Evolutionary conservation across 257 asterid species (phyloP).

Genomic region (Primulina eburnea): DNA sequence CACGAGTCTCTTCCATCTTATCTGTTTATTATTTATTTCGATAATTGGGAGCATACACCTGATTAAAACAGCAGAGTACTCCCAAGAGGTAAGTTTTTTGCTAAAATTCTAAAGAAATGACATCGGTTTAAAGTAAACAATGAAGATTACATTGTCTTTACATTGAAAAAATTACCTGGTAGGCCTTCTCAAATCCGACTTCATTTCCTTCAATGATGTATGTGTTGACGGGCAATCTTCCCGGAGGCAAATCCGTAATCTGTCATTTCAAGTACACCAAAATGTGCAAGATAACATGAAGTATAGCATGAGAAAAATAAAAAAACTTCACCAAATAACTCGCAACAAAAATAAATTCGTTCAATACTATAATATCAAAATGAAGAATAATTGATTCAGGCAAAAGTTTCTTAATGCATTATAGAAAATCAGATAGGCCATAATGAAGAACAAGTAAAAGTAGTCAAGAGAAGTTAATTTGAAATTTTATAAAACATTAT

Average conservation of each 20-base stretch:
- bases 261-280: conserved; percentile 36
- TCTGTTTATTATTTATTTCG: too few species aligned
- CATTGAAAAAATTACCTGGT: conserved; percentile 50
- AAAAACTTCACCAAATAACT: neutral
- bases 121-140: neutral
- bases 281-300: conserved; percentile 12
- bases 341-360: neutral
- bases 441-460: neutral
- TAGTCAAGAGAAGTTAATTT: conserved; percentile 1
- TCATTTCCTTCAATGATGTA: conserved; percentile 71
- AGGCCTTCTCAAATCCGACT: conserved; percentile 69
- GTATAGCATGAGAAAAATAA: conserved; percentile 1
- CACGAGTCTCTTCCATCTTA: neutral
- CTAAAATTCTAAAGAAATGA: neutral
- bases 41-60: neutral
- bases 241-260: conserved; percentile 96
- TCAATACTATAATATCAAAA: neutral
- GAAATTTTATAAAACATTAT: conserved; percentile 5
- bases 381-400: neutral
- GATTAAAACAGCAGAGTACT: neutral
- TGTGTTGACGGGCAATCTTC: conserved; percentile 86
- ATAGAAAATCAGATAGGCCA: neutral
- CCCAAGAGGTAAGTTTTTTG: neutral
- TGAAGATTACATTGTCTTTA: neutral
- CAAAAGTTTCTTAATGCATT: neutral